A percentile compares a stretch with the other conserved stretches of the same genome.
Evolutionary conservation across 768 basidiomycete genomes (phyloP).

Genomic region (Clitopilus hobsonii): DNA sequence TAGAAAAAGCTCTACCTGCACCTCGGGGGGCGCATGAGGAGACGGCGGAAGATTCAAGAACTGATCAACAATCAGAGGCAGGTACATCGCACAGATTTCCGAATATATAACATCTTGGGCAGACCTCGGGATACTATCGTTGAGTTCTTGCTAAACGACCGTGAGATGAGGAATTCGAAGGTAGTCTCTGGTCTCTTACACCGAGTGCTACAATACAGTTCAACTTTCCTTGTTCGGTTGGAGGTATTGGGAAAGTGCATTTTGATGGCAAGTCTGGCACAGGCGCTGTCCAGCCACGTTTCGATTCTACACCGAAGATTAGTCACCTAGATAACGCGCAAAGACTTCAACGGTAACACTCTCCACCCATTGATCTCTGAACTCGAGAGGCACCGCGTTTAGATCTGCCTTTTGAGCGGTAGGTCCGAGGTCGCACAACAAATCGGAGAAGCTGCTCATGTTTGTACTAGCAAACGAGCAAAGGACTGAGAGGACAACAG

Average conservation of each 20-base stretch:
- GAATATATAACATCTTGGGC: constrained; percentile 13
- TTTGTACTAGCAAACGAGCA: too few relatives aligned
- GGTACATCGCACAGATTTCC: constrained; percentile 13
- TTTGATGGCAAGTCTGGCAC: background rate
- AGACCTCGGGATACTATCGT: background rate
- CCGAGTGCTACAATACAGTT: background rate
- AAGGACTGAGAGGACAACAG: too few relatives aligned
- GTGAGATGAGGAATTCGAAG: background rate
- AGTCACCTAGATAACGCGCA: background rate
- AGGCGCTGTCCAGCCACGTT: background rate
- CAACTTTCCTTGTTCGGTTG: background rate
- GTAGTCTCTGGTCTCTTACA: too few relatives aligned
- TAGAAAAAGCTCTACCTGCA: background rate
- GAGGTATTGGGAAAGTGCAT: background rate
- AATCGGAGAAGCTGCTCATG: background rate
- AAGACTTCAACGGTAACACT: background rate
- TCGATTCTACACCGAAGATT: background rate
- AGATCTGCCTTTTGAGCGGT: background rate
- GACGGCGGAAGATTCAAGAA: constrained; percentile 6
- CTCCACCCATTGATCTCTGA: background rate
- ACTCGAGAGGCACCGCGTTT: background rate
- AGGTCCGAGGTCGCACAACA: background rate
- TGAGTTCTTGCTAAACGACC: background rate
- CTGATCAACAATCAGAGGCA: constrained; percentile 11
- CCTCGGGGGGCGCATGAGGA: background rate